Conservation (phyloP, 1,284 basidiomycete genomes). For the Inonotus obliquus region DNA sequence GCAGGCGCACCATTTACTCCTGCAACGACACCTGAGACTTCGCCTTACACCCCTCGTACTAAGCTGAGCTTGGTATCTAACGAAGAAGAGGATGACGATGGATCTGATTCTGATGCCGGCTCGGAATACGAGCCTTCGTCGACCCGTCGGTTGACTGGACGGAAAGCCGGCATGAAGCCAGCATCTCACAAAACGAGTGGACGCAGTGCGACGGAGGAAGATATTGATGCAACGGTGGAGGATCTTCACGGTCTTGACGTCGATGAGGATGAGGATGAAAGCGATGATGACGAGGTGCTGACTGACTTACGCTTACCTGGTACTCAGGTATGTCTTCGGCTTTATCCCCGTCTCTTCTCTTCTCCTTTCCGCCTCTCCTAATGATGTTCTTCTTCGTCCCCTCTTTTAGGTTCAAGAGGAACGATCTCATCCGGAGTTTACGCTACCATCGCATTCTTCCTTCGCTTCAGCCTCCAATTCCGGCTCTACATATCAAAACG, state of each 20-base stretch:
- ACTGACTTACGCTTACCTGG: background rate
- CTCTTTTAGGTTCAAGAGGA: background rate
- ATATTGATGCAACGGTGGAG: too few relatives aligned
- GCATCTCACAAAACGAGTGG: background rate
- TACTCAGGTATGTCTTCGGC: background rate
- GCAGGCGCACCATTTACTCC: constrained; percentile 1
- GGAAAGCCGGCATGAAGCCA: too few relatives aligned
- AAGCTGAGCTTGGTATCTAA: background rate
- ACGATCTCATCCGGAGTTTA: background rate
- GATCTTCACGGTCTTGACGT: background rate
- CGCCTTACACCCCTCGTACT: background rate
- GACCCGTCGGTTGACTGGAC: too few relatives aligned
- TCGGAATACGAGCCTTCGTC: too few relatives aligned
- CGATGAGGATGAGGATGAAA: background rate
- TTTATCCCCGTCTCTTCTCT: background rate
- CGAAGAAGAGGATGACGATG: background rate
- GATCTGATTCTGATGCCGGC: background rate
- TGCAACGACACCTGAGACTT: background rate
- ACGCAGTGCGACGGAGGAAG: background rate
- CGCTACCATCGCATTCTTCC: background rate
- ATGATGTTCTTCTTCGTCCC: too few relatives aligned
- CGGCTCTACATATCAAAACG: too few relatives aligned
- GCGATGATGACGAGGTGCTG: background rate
- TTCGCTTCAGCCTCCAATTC: too few relatives aligned
- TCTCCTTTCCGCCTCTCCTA: background rate